Evolutionary conservation across 129 eudicot species (phyloP).

Genomic region (Chrysanthemum lavandulifolium): DNA sequence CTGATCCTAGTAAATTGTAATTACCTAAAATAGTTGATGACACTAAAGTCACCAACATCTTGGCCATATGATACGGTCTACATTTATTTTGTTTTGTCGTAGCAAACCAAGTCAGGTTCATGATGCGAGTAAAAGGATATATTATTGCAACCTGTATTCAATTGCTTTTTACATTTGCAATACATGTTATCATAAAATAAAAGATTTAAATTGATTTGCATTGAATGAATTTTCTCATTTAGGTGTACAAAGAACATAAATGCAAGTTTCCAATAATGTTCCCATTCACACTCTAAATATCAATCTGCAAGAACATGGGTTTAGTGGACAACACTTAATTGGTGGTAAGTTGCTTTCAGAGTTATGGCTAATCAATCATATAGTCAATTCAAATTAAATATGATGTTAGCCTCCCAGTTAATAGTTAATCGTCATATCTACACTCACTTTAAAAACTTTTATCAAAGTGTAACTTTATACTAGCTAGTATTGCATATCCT

Average conservation of each 20-base stretch:
- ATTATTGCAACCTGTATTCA: neutral
- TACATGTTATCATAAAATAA: neutral
- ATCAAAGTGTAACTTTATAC: neutral
- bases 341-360: slow-evolving; percentile 26
- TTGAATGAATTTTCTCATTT: neutral
- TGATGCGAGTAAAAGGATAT: neutral
- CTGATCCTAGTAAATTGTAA: too few species aligned
- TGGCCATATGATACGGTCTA: too few species aligned
- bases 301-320: slow-evolving; percentile 28
- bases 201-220: slow-evolving; percentile 8
- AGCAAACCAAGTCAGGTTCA: neutral
- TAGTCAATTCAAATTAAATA: slow-evolving; percentile 25
- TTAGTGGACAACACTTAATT: slow-evolving; percentile 23
- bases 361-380: slow-evolving; percentile 17
- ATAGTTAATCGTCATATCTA: neutral
- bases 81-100: neutral
- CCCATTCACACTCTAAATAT: slow-evolving; percentile 18
- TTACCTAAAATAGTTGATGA: too few species aligned
- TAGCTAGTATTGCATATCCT: too few species aligned
- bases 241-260: slow-evolving; percentile 9
- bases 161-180: neutral
- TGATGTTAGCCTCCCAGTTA: slow-evolving; percentile 8
- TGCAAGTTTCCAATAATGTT: slow-evolving; percentile 15
- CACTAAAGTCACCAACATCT: too few species aligned
- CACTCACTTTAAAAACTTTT: neutral